Conservation (phyloP, 2,329 filamentous ascomycete genomes). For the Whalleya microplaca region DNA sequence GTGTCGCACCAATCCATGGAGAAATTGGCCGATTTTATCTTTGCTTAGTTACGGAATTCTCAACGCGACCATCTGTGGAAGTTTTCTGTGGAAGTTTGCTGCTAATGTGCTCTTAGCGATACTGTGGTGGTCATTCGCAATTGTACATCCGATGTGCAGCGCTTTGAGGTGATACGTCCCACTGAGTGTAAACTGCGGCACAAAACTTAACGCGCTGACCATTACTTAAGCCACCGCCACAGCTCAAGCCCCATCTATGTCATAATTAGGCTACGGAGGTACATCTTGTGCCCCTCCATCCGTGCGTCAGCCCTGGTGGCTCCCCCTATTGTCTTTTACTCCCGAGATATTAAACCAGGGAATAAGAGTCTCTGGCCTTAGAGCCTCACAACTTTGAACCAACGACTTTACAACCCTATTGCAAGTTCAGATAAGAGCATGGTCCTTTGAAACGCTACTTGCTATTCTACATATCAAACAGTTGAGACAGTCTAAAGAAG, state of each 20-base stretch:
- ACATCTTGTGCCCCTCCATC: background rate
- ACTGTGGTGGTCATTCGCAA: background rate
- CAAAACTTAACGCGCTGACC: no score
- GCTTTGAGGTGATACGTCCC: background rate
- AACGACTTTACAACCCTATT: background rate
- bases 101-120: background rate
- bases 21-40: background rate
- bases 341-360: background rate
- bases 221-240: background rate
- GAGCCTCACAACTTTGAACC: background rate
- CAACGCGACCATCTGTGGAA: background rate
- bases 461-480: no score
- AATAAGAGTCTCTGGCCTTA: background rate
- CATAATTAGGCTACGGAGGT: background rate
- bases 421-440: background rate
- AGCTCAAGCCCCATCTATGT: background rate
- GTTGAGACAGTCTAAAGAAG: no score
- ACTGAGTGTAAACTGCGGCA: background rate
- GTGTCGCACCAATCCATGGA: constrained; percentile 30
- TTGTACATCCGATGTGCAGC: background rate
- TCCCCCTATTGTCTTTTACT: background rate
- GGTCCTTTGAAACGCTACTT: no score
- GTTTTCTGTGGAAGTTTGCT: no score
- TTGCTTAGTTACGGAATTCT: background rate
- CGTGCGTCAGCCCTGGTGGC: background rate